A percentile compares a stretch with the other conserved stretches of the same genome.
Conservation (phyloP, 2,329 filamentous ascomycete genomes). For the Penicillium sp. region DNA sequence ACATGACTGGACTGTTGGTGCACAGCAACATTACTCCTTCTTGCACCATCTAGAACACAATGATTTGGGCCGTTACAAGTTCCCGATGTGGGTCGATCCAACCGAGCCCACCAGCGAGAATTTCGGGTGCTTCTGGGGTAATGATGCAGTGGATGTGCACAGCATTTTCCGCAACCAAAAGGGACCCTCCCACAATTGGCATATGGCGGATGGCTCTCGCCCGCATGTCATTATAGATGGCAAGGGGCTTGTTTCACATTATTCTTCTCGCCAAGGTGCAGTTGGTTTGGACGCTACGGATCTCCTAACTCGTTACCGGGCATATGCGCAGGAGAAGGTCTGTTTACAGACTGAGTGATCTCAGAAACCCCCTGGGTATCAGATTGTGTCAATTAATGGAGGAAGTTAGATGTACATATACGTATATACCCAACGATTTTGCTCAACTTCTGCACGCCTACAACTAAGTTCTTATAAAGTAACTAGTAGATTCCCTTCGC, state of each 20-base stretch:
- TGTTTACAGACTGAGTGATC: conserved; percentile 36
- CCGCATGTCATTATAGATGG: conserved; percentile 53
- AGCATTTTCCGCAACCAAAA: conserved; percentile 44
- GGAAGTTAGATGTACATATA: background rate
- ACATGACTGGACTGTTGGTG: conserved; percentile 53
- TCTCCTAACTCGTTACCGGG: conserved; percentile 54
- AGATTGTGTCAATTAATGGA: background rate
- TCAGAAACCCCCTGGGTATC: background rate
- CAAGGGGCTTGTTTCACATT: conserved; percentile 55
- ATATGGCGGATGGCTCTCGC: conserved; percentile 30
- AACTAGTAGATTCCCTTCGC: background rate
- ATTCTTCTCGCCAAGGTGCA: conserved; percentile 48
- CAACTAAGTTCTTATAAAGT: too few relatives aligned
- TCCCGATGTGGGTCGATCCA: conserved; percentile 49
- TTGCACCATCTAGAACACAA: conserved; percentile 53
- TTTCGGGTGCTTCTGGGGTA: conserved; percentile 56
- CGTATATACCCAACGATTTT: background rate
- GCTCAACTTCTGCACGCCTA: background rate
- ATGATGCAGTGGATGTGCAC: conserved; percentile 51
- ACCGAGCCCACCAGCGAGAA: conserved; percentile 55
- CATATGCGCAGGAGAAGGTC: conserved; percentile 55
- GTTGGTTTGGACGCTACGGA: conserved; percentile 53
- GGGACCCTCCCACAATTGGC: conserved; percentile 40
- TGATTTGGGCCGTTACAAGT: conserved; percentile 50
- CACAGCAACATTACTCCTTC: conserved; percentile 47